Base-by-base conservation (phyloP, 2,329 filamentous ascomycete species). In the Shiraia bambusicola region DNA sequence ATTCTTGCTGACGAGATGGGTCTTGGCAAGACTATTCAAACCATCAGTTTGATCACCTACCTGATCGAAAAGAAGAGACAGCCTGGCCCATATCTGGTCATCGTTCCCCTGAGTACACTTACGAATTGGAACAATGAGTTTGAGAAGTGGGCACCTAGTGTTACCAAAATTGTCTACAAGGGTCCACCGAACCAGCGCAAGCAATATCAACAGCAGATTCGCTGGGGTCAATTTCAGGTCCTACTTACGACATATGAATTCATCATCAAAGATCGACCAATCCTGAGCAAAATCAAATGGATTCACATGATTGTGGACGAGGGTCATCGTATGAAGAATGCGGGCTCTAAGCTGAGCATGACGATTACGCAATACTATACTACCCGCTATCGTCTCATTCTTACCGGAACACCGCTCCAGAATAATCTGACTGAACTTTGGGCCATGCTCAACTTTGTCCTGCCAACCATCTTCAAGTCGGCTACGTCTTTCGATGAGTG, bases 301-400 rank as follows among this genome's bases (percentile, higher is more conserved):
- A 86, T 96, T 60, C 93, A 98, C 74, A 97, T 98, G 93, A 97
- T 98, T 59, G 93, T 98, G 54, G 93, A 98, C 61, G 93, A 98
- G 76, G 93, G 93, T 73, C 93, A 98, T 71, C 90, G 93, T 68
- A 98, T 98, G 93, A 98, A 98, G 81, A 98, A 98, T 71, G 80
- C 88, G 22, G 86, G 93, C 58, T 98, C 93, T 8, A 98, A 98
- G 74, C 79, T 98, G 57, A 96, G 89, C 70, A 89, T 84, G 54
- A 97, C 93, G 4, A 88, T 98, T 52, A 91, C 92, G 27, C 84
- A 90, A 49, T 97, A 97, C 76, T 98, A 98, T 74, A 86, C 80
- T 61, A 96, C 92, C 22, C 86, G 92, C 11, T 98, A 93, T 76
- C 88, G 93, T 58, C 82, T 98, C 42, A 98, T 98, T 73, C 80